Evolutionary conservation across 2,329 filamentous ascomycete species (phyloP), one percentile per base, ranked within the genome.

Genomic region (Hypoxylon rubiginosum): DNA sequence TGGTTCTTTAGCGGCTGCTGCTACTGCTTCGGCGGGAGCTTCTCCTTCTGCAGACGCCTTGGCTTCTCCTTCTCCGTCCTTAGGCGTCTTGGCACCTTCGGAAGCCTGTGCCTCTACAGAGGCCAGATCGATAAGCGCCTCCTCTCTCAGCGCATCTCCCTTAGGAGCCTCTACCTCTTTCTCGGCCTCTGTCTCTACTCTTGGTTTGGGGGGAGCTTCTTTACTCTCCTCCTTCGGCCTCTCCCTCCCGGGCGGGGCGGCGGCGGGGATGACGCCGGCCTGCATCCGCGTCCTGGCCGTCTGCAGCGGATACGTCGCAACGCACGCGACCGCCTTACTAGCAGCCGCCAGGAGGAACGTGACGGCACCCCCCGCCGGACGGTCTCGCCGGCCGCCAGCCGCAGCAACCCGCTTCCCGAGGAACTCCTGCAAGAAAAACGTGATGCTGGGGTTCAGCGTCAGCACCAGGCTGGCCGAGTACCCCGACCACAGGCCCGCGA

Each of bases 361-460:
- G 30, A 74, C 61, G 0, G 75, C 62, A 0, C n/a, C n/a, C n/a
- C n/a, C n/a, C n/a, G 74, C 77, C 26, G 74, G 72, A 8, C 76
- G 72, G 15, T 78, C 76, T 71, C 75, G 74, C 59, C 77, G 66
- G 75, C 81, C 71, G 82, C n/a, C n/a, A n/a, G 85, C 41, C 83
- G 80, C 7, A 0, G 93, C 82, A 2, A 91, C 76, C 1, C 83
- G 75, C 56, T 87, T 84, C 70, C 91, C 90, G 19, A 96, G 81
- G 7, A 90, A 80, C 71, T 93, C 90, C 74, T 97, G 92, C 30
- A 97, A 82, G 71, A 95, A 90, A 76, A 97, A 94, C 0, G 94
- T 97, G 68, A 97, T 86, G 69, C 91, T 91, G 1, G 94, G 94
- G 73, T 97, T 97, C 28, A 97, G 83, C 0, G 94, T 94, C 54